Conservation (phyloP, 2,329 filamentous ascomycete genomes). For the Neofusicoccum sp. region DNA sequence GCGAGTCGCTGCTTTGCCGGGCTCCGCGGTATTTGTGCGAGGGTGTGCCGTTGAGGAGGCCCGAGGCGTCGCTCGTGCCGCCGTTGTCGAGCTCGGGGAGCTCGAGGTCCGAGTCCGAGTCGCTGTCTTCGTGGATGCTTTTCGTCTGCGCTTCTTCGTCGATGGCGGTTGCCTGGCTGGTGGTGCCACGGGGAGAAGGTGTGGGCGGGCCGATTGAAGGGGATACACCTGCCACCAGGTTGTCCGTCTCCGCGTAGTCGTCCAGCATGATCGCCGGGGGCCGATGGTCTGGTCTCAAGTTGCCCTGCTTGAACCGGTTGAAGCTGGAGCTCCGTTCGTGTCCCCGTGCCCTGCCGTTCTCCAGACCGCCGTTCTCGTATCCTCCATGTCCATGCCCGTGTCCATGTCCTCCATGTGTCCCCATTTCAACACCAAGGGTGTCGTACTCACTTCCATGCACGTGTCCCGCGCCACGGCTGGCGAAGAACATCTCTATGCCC, state of each 20-base stretch:
- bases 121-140: constrained; percentile 27
- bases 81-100: constrained; percentile 36
- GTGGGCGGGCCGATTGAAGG: constrained; percentile 31
- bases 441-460: constrained; percentile 59
- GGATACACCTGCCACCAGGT: constrained; percentile 37
- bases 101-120: constrained; percentile 36
- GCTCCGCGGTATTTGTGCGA: constrained; percentile 25
- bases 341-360: constrained; percentile 24
- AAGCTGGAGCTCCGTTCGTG: constrained; percentile 38
- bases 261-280: constrained; percentile 36
- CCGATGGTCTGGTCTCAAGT: constrained; percentile 23
- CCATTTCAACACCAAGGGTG: constrained; percentile 35
- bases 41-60: constrained; percentile 32
- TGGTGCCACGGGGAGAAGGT: not conserved
- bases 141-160: constrained; percentile 16
- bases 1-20: not conserved
- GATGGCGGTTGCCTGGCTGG: not conserved
- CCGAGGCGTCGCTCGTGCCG: constrained; percentile 34
- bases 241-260: constrained; percentile 34
- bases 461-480: constrained; percentile 66
- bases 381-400: constrained; percentile 11
- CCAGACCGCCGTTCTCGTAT: not conserved
- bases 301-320: constrained; percentile 31
- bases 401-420: constrained; percentile 22
- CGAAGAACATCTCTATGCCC: constrained; percentile 85